Base-by-base conservation (phyloP, 2,329 filamentous ascomycete genomes). In the Hortaea werneckii region DNA sequence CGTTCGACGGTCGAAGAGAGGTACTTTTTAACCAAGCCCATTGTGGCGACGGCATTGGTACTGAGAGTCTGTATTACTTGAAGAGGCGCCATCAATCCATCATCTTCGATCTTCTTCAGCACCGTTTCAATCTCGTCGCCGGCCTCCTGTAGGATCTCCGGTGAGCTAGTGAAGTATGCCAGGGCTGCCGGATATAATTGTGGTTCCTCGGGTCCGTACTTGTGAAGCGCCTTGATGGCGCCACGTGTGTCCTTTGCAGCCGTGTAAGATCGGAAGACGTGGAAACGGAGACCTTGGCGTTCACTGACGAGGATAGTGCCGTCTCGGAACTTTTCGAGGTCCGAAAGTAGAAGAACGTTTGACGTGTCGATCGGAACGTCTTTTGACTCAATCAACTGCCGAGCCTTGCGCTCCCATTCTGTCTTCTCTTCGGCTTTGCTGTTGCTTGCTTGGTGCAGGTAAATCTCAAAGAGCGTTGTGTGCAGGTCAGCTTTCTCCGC, bases 391-490 rank as follows among this genome's bases (percentile, higher is more conserved):
- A 98, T 89, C 26, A 96, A 76, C 50, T 80, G 82, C 68, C 92
- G 95, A 0, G 92, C 92, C 63, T 94, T 95, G 38, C 75, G 75
- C 61, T 95, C 87, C 90, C 92, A 98, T 52, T 83, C 78, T 55
- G 84, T 78, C 52, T 83, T 81, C 51, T 88, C 76, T 30, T 65
- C 61, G 65, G 82, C 82, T 58, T 82, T 85, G 58, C 83, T 83
- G 47, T 82, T 79, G 48, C 81, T 84, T 20, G 90, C 85, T 57
- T 88, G 92, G 64, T 94, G 85, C 6, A 98, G 72, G 61, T 96
- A 98, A 85, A 98, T 96, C 65, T 98, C 94, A 60, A 98, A 96
- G 10, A 98, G 66, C 0, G 94, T 95, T 0, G 90, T 96, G 60
- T 92, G 92, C 11, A 98, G 74, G 63, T 98, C 94, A 1, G 83